Base-by-base conservation (phyloP, 768 basidiomycete genomes). In the Rhizopogon roseolus region DNA sequence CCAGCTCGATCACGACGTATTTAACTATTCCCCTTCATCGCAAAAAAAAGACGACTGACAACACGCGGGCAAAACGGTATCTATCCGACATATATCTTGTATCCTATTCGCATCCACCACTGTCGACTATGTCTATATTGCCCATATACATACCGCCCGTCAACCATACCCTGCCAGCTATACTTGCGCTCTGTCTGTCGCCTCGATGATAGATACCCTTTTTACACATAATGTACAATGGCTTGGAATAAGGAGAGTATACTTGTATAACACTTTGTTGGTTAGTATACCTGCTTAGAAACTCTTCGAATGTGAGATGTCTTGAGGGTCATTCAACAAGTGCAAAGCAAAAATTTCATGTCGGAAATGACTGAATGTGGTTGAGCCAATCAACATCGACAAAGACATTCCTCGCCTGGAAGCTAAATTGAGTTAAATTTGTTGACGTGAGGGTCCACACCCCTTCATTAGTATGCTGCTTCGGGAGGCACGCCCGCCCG, bases 231-330 rank as follows among this genome's bases (percentile, higher is more conserved):
- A 50, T 66, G 65, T 66, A 66, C 57, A 60, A 60, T 63, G 67
- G 67, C 69, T 60, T 69, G 66, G 69, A 66, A 64, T 51, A 67
- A 56, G 69, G 34, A 66, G 68, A 67, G 52, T 66, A 59, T 48
- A 46, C 27, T 49, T 43, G 63, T 69, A 61, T 58, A 62, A 65
- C 54, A 16, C 50, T 53, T 64, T 59, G 53, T 64, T 62, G 40
- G 54, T 54, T 53, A 68, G 66, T 67, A 67, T 67, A 69, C 67
- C 68, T 66, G 36, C 46, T 48, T 48, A 48, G 46, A 48, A 48
- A 11, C 32, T 32, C 19, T 46, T 29, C 45, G 29, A 46, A 32
- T 34, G 13, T 48, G 14, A 48, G 32, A 36, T 19, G 29, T 1
- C 32, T 11, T 34, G 16, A 46, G 58, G 66, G n/a, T n/a, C n/a